A percentile compares a stretch with the other conserved stretches of the same genome.
Conservation (phyloP, 148 eudicot species). For the Euryodendron excelsum region DNA sequence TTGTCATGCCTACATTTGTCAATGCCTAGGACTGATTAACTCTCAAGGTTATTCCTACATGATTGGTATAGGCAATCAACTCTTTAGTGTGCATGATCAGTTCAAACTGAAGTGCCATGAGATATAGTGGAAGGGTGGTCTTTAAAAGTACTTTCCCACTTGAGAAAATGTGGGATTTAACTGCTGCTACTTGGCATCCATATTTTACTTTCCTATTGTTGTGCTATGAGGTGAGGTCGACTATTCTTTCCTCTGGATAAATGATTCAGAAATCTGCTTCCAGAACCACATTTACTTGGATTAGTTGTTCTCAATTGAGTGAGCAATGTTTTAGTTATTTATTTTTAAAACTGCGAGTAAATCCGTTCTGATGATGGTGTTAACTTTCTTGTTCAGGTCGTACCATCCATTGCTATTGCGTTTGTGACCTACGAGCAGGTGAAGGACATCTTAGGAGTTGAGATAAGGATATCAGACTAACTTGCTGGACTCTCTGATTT, state of each 20-base stretch:
- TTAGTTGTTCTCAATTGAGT: not conserved
- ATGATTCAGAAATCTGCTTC: not conserved
- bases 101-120: not conserved
- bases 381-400: slow-evolving; percentile 50
- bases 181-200: not conserved
- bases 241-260: not conserved
- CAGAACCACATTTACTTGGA: not conserved
- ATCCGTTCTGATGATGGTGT: not conserved
- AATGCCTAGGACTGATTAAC: not conserved
- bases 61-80: not conserved
- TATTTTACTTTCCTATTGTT: not conserved
- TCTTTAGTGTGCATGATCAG: not conserved
- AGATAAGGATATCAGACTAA: slow-evolving; percentile 82
- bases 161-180: not conserved
- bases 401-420: slow-evolving; percentile 83
- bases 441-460: slow-evolving; percentile 81
- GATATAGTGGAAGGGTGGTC: not conserved
- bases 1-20: not conserved
- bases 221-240: not conserved
- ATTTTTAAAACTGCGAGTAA: slow-evolving; percentile 29
- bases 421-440: slow-evolving; percentile 85
- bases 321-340: no score
- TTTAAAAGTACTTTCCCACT: not conserved
- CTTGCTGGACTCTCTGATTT: not conserved
- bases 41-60: not conserved